Conservation (phyloP, 2,329 filamentous ascomycete species). For the Eurotiales sp. region DNA sequence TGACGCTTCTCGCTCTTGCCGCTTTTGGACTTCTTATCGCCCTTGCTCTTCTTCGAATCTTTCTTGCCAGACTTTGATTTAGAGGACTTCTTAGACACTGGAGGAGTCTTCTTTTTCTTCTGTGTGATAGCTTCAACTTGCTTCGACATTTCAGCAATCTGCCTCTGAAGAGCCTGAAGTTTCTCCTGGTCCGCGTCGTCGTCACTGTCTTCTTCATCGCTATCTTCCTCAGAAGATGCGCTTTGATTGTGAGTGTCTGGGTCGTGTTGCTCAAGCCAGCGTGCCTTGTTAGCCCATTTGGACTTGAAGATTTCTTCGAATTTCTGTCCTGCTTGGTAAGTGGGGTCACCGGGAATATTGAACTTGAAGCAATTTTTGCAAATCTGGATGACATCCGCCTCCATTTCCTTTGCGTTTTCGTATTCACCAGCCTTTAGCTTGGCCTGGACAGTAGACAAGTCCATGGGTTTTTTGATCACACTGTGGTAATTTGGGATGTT, state of each 20-base stretch:
- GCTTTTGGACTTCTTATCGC: conserved; percentile 47
- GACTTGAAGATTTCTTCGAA: conserved; percentile 71
- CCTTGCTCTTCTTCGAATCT: conserved; percentile 52
- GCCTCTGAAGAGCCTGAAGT: conserved; percentile 63
- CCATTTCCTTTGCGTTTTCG: conserved; percentile 76
- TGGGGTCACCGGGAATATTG: conserved; percentile 74
- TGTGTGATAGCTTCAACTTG: conserved; percentile 54
- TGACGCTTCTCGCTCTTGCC: conserved; percentile 54
- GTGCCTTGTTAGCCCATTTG: conserved; percentile 73
- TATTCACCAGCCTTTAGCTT: conserved; percentile 80
- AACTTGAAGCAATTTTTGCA: conserved; percentile 90
- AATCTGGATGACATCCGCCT: conserved; percentile 76
- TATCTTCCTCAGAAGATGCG: conserved; percentile 66
- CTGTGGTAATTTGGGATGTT: conserved; percentile 92
- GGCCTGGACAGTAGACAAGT: conserved; percentile 73
- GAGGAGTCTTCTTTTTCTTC: conserved; percentile 59
- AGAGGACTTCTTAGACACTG: conserved; percentile 48
- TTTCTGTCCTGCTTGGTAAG: conserved; percentile 67
- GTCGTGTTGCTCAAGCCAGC: conserved; percentile 75
- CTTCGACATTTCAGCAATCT: conserved; percentile 71
- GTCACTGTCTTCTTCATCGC: conserved; percentile 66
- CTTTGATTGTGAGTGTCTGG: conserved; percentile 62
- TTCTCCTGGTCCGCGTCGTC: conserved; percentile 62
- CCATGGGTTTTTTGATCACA: conserved; percentile 96
- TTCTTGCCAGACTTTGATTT: conserved; percentile 44